These are phyloP conservation scores for Raffaelea albimanens DNA, from an alignment of 2,329 filamentous ascomycete genomes.

Conservation along the genomic window DNA sequence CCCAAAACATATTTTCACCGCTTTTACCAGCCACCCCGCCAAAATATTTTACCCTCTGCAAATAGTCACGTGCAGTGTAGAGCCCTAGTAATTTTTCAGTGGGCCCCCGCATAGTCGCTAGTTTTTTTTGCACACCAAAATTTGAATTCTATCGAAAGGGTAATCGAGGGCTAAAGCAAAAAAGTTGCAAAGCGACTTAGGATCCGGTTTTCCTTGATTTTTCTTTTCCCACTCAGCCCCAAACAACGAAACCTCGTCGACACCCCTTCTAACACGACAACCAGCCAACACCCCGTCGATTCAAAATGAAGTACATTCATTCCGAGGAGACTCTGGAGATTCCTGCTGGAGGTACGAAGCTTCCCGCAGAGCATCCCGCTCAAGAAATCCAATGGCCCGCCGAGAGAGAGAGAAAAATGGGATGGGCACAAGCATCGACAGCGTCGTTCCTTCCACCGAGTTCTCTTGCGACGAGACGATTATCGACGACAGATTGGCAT, in stretches of 20 bases:
- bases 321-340: slow-evolving; percentile 91
- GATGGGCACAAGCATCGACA: too few relatives aligned
- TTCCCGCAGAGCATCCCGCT: slow-evolving; percentile 17
- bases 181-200: slow-evolving; percentile 4
- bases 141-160: slow-evolving; percentile 5
- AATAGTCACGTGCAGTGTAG: background rate
- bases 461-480: too few relatives aligned
- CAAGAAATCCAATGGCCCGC: too few relatives aligned
- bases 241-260: slow-evolving; percentile 8
- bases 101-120: background rate
- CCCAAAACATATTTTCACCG: slow-evolving; percentile 3
- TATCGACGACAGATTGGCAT: too few relatives aligned
- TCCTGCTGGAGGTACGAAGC: slow-evolving; percentile 81
- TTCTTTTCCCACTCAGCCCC: slow-evolving; percentile 2
- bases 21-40: background rate
- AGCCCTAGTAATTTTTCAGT: slow-evolving; percentile 3
- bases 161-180: slow-evolving; percentile 4
- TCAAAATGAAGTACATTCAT: slow-evolving; percentile 99
- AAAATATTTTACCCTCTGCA: background rate
- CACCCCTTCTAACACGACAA: slow-evolving; percentile 27
- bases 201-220: background rate
- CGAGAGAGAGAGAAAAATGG: too few relatives aligned
- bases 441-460: too few relatives aligned
- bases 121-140: slow-evolving; percentile 9
- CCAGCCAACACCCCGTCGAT: slow-evolving; percentile 31